Base-by-base conservation (phyloP, 306 rosid genomes). In the Castanopsis chinensis region DNA sequence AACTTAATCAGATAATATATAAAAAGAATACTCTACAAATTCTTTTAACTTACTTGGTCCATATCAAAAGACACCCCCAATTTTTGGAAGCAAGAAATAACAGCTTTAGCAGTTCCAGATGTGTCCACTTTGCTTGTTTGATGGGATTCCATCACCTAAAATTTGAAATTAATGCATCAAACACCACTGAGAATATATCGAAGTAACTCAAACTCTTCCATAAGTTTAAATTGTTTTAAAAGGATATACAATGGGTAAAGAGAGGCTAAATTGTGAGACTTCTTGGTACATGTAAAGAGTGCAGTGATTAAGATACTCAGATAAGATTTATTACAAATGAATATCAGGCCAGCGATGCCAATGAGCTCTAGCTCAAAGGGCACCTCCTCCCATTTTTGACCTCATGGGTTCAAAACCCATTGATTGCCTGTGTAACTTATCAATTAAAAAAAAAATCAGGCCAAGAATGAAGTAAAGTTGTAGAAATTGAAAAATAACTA, bases 61-160 rank as follows among this genome's bases (percentile, higher is more conserved):
- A 84, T 72, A 76, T 93, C 89, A 72, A 85, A 93, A 65, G 91
- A 74, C 69, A 85, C 93, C 45, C 99, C 99, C 41, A 93, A 80
- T 77, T 91, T 91, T 76, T 90, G 73, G 89, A 95, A 95, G 94
- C 90, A 91, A 61, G 98, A 91, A 80, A 95, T 83, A 37, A 95
- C 98, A 76, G 97, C 94, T 86, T 91, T 95, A 14, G 97, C 98
- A 73, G 98, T 95, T 85, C 99, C 98, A 81, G 99, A 95, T 73
- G 92, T 83, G 78, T 93, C 99, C 81, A 78, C 91, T 85, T 95
- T 95, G 89, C 91, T 89, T 79, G 98, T 83, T 87, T 92, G 99
- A 85, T 92, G 98, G 70, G 99, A 95, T 81, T 95, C 98, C 91
- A 91, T 82, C 74, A 91, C 98, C 98, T 95, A 81, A 82, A 67